phyloP scores from a whole-genome alignment of 1,284 basidiomycete species.

The Neonothopanus nambi region DNA sequence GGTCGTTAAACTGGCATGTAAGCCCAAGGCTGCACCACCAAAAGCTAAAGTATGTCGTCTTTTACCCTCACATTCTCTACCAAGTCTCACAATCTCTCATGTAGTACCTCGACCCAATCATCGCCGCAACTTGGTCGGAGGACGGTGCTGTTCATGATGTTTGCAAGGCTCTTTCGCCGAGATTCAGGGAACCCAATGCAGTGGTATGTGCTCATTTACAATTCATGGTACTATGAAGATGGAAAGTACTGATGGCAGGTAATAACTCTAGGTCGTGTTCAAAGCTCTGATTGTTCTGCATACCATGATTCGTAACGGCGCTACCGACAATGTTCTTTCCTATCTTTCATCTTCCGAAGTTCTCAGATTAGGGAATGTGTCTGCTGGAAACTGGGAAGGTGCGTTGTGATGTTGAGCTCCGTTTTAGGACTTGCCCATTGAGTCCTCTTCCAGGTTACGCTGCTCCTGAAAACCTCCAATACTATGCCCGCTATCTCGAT shows the following conservation, averaged over 20 bases:
- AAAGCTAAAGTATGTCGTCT: conserved; percentile 76
- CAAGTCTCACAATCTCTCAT: conserved; percentile 1
- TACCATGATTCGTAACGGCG: conserved; percentile 92
- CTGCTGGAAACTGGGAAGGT: conserved; percentile 82
- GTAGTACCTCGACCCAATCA: conserved; percentile 87
- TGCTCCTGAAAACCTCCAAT: conserved; percentile 82
- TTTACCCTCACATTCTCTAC: background rate
- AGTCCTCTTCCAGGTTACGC: conserved; percentile 63
- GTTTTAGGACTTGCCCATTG: conserved; percentile 7
- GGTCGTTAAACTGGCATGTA: conserved; percentile 89
- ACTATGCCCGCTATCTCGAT: conserved; percentile 91
- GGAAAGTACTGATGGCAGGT: conserved; percentile 4
- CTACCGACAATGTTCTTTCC: conserved; percentile 87
- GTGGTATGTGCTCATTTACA: conserved; percentile 58
- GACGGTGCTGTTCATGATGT: conserved; percentile 93
- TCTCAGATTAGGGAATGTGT: conserved; percentile 78
- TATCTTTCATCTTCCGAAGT: conserved; percentile 82
- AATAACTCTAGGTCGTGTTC: conserved; percentile 77
- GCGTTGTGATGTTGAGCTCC: conserved; percentile 18
- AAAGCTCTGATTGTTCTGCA: conserved; percentile 95
- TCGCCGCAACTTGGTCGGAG: conserved; percentile 91
- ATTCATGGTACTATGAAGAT: background rate
- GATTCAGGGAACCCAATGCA: conserved; percentile 88
- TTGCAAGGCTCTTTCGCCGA: conserved; percentile 80
- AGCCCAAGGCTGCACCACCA: conserved; percentile 91